Conservation (phyloP, 305 asterid genomes). For the Fraxinus sp. region DNA sequence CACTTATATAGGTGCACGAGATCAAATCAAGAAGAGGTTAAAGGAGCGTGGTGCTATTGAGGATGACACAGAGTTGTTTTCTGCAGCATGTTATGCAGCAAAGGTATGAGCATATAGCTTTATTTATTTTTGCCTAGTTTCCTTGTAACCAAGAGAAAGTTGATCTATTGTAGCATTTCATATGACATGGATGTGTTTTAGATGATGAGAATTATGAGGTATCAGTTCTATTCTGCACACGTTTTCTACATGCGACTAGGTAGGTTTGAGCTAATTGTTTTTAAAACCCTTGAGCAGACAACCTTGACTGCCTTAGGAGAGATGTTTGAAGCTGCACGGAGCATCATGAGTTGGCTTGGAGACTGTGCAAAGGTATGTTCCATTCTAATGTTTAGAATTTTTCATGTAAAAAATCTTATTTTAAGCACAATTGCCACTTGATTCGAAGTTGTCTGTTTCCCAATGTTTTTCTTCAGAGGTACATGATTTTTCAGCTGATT, state of each 20-base stretch:
- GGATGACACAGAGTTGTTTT: conserved; percentile 65
- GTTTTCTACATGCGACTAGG: conserved; percentile 8
- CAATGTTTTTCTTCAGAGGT: not conserved
- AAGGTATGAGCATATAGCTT: conserved; percentile 48
- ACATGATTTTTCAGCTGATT: not conserved
- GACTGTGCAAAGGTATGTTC: conserved; percentile 92
- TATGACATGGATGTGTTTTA: not conserved
- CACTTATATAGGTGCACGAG: conserved; percentile 93
- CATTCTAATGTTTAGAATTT: not conserved
- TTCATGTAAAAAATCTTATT: not conserved
- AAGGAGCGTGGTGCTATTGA: conserved; percentile 76
- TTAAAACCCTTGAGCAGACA: conserved; percentile 45
- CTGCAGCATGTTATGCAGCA: conserved; percentile 88
- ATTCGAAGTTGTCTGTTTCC: not conserved
- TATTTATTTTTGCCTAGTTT: conserved; percentile 16
- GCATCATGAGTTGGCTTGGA: conserved; percentile 94
- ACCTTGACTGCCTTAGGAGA: conserved; percentile 88
- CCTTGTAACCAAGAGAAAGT: not conserved
- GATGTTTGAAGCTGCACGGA: conserved; percentile 96
- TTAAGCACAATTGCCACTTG: not conserved
- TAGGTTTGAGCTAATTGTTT: conserved; percentile 26
- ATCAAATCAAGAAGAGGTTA: conserved; percentile 84
- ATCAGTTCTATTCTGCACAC: not conserved
- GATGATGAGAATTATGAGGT: not conserved
- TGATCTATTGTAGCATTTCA: conserved; percentile 8